Evolutionary conservation across 129 eudicot species (phyloP).

Genomic region (Apium graveolens): DNA sequence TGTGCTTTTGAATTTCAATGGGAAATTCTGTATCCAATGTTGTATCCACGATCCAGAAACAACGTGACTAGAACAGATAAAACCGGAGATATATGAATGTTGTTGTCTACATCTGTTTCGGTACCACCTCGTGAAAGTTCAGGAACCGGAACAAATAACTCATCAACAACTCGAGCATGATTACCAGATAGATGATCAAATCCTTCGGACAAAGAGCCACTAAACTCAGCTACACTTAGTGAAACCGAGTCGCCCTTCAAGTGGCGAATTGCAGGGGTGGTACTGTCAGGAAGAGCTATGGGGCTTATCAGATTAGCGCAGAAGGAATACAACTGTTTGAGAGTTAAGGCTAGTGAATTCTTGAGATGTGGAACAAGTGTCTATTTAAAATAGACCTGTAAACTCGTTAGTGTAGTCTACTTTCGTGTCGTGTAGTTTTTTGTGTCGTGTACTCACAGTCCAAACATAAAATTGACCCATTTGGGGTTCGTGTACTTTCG

Average conservation of each 20-base stretch:
- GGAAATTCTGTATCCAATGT: slow-evolving; percentile 6
- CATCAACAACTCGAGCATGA: background rate
- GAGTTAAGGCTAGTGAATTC: background rate
- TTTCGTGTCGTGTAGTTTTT: no score
- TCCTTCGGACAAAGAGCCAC: background rate
- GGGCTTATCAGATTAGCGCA: background rate
- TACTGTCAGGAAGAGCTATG: no score
- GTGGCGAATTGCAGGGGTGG: no score
- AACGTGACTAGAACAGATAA: slow-evolving; percentile 24
- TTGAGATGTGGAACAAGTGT: background rate
- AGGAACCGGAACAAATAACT: slow-evolving; percentile 14
- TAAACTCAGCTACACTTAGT: slow-evolving; percentile 20
- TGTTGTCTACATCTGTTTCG: background rate
- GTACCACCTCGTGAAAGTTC: background rate
- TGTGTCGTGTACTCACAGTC: no score
- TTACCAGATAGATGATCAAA: slow-evolving; percentile 22
- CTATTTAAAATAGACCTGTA: background rate
- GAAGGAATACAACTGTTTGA: background rate
- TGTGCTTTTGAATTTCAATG: no score
- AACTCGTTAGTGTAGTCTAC: no score
- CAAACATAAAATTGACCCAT: no score
- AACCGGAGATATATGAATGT: slow-evolving; percentile 6
- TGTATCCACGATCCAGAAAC: slow-evolving; percentile 12
- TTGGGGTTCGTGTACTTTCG: no score
- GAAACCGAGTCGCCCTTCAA: no score